Evolutionary conservation across 2,329 filamentous ascomycete species (phyloP).

Genomic region (Colletotrichum simmondsii): DNA sequence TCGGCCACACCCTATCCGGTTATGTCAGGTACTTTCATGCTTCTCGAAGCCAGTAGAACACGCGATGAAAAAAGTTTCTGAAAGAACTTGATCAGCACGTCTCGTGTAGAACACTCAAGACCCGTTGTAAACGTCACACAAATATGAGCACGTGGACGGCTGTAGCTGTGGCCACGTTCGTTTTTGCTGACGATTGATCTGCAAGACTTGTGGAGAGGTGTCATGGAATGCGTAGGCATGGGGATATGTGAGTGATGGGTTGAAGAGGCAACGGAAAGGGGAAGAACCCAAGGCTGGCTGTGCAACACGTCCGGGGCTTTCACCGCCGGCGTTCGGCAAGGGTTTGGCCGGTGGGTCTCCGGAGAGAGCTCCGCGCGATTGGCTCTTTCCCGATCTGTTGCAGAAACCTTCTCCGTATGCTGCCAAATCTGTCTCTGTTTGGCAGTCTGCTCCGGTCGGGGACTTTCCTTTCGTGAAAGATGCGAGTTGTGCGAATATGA

Average conservation of each 20-base stretch:
- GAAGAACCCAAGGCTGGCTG: not conserved
- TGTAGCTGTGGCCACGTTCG: slow-evolving; percentile 4
- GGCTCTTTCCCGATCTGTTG: slow-evolving; percentile 15
- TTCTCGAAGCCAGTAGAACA: not conserved
- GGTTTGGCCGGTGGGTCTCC: slow-evolving; percentile 20
- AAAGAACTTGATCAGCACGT: not conserved
- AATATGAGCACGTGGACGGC: slow-evolving; percentile 16
- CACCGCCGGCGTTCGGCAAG: slow-evolving; percentile 26
- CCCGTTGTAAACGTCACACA: not conserved
- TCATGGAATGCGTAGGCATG: not conserved
- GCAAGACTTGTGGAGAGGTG: slow-evolving; percentile 1
- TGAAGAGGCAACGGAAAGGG: not conserved
- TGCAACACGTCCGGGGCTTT: not conserved
- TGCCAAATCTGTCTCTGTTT: not conserved
- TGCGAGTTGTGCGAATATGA: not conserved
- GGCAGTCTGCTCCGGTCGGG: not conserved
- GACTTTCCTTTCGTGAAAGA: not conserved
- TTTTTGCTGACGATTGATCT: not conserved
- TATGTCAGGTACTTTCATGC: not conserved
- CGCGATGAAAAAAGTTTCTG: not conserved
- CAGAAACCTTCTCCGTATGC: slow-evolving; percentile 2
- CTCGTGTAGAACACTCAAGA: not conserved
- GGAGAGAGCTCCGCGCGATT: slow-evolving; percentile 20
- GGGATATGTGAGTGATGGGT: not conserved
- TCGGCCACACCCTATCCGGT: not conserved